Evolutionary conservation across 1,139 yeast species (phyloP), one percentile per base, ranked within the genome.

Genomic region (Citeromyces hawaiiensis): DNA sequence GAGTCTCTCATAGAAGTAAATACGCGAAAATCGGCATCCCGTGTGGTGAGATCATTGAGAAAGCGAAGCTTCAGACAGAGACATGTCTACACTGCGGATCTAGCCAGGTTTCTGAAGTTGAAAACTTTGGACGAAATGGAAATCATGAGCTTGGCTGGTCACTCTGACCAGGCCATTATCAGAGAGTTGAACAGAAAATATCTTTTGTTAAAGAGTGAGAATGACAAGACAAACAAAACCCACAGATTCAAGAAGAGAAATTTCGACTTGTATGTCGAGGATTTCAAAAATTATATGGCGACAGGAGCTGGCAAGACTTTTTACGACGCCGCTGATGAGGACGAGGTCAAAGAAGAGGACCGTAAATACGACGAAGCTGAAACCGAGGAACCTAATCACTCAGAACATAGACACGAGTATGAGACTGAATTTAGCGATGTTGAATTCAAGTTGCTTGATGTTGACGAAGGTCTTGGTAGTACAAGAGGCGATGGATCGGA

Each of bases 61-160:
- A 14, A 19, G 17, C 15, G 41, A 16, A 21, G 33, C 4, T 57
- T 56, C 39, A 40, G 48, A 19, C 58, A 56, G 36, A 44, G 56
- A 10, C 59, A 57, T 41, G 54, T 54, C 11, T 56, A 50, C 38
- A 55, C 59, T 0, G 53, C 54, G 1, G 54, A 54, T 40, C 47
- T 58, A 2, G 55, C 60, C 0, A 55, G 50, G 18, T 55, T 51
- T 37, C 41, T 57, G 17, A 45, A 47, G 13, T 40, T 57, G 11
- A 48, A 57, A 6, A 32, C 53, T 1, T 45, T 44, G 29, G 19
- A 41, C 1, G 48, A 53, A n/a, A 41, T 57, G 23, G 54, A 55
- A 27, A n/a, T 32, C 15, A 37, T 48, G 1, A 45, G 51, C 3
- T 42, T 41, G 15, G 38, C 31, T 1, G 55, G 52, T 1, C 36